Evolutionary conservation across 202 grass and related monocot species (phyloP).

Genomic region (Setaria viridis): DNA sequence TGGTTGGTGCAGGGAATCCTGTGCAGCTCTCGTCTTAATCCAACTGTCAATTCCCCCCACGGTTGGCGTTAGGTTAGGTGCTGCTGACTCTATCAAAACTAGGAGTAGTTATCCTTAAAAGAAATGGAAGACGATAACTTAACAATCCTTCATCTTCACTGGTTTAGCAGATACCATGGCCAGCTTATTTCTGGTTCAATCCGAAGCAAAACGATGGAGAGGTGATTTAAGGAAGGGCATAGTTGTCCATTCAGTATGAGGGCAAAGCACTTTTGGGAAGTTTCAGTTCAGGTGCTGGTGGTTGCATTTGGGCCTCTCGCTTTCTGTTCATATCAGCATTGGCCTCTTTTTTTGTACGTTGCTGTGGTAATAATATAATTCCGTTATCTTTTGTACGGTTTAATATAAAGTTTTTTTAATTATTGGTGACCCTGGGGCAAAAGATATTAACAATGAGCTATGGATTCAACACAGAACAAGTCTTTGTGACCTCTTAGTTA

Average conservation of each 20-base stretch:
- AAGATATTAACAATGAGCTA: background rate
- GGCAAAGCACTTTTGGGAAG: conserved; percentile 16
- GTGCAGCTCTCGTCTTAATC: background rate
- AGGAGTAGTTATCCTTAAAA: background rate
- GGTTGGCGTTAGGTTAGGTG: conserved; percentile 15
- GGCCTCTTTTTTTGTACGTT: background rate
- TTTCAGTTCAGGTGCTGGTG: conserved; percentile 20
- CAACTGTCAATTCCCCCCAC: conserved; percentile 20
- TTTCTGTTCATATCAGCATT: background rate
- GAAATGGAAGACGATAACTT: background rate
- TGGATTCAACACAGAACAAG: background rate
- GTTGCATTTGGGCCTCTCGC: background rate
- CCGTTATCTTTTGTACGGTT: background rate
- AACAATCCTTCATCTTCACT: background rate
- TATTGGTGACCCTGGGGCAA: background rate
- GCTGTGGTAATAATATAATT: background rate
- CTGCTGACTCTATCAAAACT: background rate
- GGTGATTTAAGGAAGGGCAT: background rate
- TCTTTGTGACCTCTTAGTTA: too few species aligned
- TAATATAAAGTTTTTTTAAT: background rate
- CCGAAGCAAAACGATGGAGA: background rate
- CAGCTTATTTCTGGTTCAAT: background rate
- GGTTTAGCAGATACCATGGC: background rate
- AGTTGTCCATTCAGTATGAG: background rate
- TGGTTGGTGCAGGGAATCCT: background rate